Evolutionary conservation across 345 rosid genomes (phyloP), one percentile per base, ranked within the genome.

Genomic region (Passiflora organensis): DNA sequence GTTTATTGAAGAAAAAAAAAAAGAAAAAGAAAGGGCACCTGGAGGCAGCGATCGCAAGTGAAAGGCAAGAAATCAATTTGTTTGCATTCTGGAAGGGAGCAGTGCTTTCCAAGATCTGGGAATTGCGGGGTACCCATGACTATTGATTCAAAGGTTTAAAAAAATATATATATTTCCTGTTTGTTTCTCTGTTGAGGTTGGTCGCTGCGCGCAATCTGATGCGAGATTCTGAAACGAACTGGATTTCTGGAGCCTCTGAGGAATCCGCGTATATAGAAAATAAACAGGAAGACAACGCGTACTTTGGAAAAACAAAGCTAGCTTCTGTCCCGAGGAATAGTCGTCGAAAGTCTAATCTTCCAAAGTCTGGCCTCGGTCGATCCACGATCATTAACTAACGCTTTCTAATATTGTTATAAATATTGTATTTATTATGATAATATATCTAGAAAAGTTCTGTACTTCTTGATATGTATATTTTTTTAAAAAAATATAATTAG

Each of bases 61-160:
- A 91, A 91, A 48, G 98, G 98, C 51, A 91, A 68, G 80, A 88
- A 91, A 74, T 91, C 98, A 71, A 91, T 88, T 66, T 69, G 96
- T 62, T 78, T 82, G 77, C 98, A 91, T 58, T 76, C 79, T 41
- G 82, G 76, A 19, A 84, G 80, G 66, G 74, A 70, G 79, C 98
- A 91, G 65, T 91, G 98, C 73, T 80, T 84, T 43, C 98, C 96
- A 13, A 91, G 95, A 84, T 88, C 84, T 56, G 98, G 98, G 62
- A 91, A 91, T 71, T 82, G 84, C 0, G 96, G 98, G n/a, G 98
- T 91, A 20, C 98, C 98, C 98, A 91, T 88, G 1, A 20, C 43
- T 58, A 25, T 11, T 51, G 6, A 10, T 13, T 42, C 13, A 36
- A 12, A 21, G 54, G 51, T 36, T 59, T 19, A 25, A 25, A 56